Conservation (phyloP, 257 asterid genomes). For the Agastache rugosa region DNA sequence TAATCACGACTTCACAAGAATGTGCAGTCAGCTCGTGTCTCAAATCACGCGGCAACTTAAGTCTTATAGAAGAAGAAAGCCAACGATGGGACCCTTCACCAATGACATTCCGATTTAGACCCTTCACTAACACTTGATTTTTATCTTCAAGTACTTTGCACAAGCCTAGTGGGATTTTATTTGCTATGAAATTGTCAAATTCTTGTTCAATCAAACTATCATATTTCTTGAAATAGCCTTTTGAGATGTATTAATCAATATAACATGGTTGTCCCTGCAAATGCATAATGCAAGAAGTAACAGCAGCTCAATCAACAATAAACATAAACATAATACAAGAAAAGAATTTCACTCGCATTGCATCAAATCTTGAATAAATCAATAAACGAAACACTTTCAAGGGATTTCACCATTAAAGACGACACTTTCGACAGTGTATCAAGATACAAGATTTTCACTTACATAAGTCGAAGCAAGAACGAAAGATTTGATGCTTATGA, state of each 20-base stretch:
- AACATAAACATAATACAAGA: conserved; percentile 2
- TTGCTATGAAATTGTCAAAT: conserved; percentile 50
- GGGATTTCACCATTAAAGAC: background rate
- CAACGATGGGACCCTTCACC: conserved; percentile 97
- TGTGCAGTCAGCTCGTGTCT: conserved; percentile 39
- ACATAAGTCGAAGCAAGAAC: conserved; percentile 39
- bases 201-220: conserved; percentile 47
- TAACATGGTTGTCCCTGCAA: conserved; percentile 47
- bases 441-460: conserved; percentile 31
- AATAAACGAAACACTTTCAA: background rate
- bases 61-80: conserved; percentile 56
- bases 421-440: background rate
- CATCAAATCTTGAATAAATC: background rate
- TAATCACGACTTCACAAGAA: conserved; percentile 56
- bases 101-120: conserved; percentile 47
- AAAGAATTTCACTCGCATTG: conserved; percentile 12
- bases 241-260: conserved; percentile 49
- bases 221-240: conserved; percentile 55
- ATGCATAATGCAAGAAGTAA: conserved; percentile 12
- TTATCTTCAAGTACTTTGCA: conserved; percentile 43
- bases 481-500: conserved; percentile 30
- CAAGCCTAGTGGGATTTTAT: conserved; percentile 48
- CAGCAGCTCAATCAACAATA: conserved; percentile 23
- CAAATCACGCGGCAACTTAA: conserved; percentile 44
- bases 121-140: conserved; percentile 16